Percentiles rank a stretch among this genome's conserved stretches.
phyloP scores from a whole-genome alignment of 2,329 filamentous ascomycete genomes.

The Aspergillus ruber region DNA sequence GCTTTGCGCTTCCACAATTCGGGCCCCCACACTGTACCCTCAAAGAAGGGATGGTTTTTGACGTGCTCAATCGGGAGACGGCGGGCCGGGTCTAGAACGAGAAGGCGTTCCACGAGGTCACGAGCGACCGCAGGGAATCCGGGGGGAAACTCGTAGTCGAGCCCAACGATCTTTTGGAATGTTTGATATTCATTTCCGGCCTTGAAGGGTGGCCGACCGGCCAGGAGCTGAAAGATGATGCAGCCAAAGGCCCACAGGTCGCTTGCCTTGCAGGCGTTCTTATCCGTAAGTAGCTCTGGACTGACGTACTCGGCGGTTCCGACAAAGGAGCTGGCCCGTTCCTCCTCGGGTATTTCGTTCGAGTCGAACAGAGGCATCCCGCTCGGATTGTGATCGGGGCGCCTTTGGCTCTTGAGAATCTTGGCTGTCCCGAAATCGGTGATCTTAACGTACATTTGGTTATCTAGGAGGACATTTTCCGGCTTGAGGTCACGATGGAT shows the following conservation, averaged over 20 bases:
- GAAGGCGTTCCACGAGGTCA: slow-evolving; percentile 81
- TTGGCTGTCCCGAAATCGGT: slow-evolving; percentile 99
- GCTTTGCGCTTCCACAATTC: slow-evolving; percentile 84
- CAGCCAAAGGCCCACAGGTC: slow-evolving; percentile 98
- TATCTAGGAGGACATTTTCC: slow-evolving; percentile 91
- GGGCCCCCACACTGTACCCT: slow-evolving; percentile 77
- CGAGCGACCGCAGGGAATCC: slow-evolving; percentile 81
- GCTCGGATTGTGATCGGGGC: slow-evolving; percentile 43
- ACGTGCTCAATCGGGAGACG: slow-evolving; percentile 91
- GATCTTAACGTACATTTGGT: slow-evolving; percentile 96
- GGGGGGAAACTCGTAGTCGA: slow-evolving; percentile 88
- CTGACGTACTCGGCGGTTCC: slow-evolving; percentile 98
- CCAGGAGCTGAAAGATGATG: slow-evolving; percentile 91
- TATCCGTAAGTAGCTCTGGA: slow-evolving; percentile 91
- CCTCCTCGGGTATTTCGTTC: slow-evolving; percentile 56
- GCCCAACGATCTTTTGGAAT: slow-evolving; percentile 92
- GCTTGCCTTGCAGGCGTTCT: slow-evolving; percentile 94
- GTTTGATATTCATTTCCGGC: slow-evolving; percentile 92
- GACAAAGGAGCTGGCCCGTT: slow-evolving; percentile 86
- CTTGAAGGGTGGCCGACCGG: slow-evolving; percentile 96
- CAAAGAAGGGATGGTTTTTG: slow-evolving; percentile 93
- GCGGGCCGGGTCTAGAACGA: slow-evolving; percentile 80
- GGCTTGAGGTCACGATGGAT: slow-evolving; percentile 96
- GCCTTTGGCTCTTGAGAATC: slow-evolving; percentile 56
- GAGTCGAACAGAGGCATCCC: slow-evolving; percentile 44